Evolutionary conservation across 1,139 yeast genomes (phyloP), one percentile per base, ranked within the genome.

Genomic region (Blastobotrys buckinghamii): DNA sequence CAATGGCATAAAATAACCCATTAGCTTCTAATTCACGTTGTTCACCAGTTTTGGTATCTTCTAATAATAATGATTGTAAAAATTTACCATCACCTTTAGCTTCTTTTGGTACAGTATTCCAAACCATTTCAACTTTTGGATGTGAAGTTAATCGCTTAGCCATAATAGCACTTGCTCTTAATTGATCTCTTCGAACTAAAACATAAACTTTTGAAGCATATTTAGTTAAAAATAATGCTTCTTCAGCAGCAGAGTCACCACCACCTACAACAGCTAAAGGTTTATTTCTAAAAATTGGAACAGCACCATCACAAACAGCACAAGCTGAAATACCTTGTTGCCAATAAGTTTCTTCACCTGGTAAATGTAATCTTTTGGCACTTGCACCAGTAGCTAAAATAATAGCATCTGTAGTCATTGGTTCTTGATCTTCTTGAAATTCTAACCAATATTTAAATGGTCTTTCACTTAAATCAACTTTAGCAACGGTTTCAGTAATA

Each of bases 261-360:
- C 98, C 98, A 54, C 98, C 98, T 61, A 92, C 75, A 51, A 92
- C 98, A 16, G 96, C 97, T 64, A 92, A 79, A 39, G 98, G 97
- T 72, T 89, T 86, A 76, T 92, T 86, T 77, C 97, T 84, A 76
- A 92, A 92, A 63, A 92, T 89, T 62, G 98, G 98, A 41, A 92
- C 96, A 34, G 98, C 98, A 70, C 98, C 98, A 67, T 92, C 98
- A 74, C 98, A 92, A 54, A 92, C 98, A 45, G 98, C 98, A 77
- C 98, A 92, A 19, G 98, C 98, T 57, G 96, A 86, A 60, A 92
- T 92, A 68, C 98, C 98, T 68, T 85, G 87, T 76, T 92, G 98
- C 98, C 98, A 92, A 79, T 92, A 92, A 42, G 80, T 78, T 56
- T 92, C 97, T 74, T 92, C 98, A 60, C 98, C 98, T 52, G 97